Conservation (phyloP, 768 basidiomycete species). For the Trametes gibbosa region DNA sequence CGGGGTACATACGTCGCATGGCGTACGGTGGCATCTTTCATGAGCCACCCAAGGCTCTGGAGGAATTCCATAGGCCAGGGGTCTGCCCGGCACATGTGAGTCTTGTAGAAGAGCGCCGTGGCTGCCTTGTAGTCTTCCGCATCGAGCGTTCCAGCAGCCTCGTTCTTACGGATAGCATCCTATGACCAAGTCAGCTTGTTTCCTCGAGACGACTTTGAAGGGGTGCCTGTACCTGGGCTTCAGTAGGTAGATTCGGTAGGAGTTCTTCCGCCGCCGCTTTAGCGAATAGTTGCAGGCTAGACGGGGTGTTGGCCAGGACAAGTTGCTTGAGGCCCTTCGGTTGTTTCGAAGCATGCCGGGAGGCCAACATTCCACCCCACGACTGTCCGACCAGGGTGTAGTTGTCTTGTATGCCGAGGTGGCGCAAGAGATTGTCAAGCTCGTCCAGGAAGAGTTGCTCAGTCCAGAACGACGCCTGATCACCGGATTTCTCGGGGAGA, state of each 20-base stretch:
- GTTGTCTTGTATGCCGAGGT: slow-evolving; percentile 38
- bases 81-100: slow-evolving; percentile 42
- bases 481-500: slow-evolving; percentile 32
- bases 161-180: slow-evolving; percentile 36
- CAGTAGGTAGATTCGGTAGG: slow-evolving; percentile 35
- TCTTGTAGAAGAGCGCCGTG: slow-evolving; percentile 39
- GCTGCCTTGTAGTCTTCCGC: slow-evolving; percentile 45
- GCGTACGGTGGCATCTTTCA: slow-evolving; percentile 48
- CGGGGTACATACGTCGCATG: slow-evolving; percentile 40
- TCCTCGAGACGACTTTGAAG: background rate
- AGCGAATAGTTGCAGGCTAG: slow-evolving; percentile 28
- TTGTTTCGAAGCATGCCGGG: slow-evolving; percentile 38
- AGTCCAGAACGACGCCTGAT: slow-evolving; percentile 38
- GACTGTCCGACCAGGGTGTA: slow-evolving; percentile 54
- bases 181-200: background rate
- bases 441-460: slow-evolving; percentile 52
- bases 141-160: slow-evolving; percentile 42
- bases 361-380: slow-evolving; percentile 55
- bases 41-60: slow-evolving; percentile 32
- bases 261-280: slow-evolving; percentile 36
- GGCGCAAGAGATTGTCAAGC: slow-evolving; percentile 45
- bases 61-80: slow-evolving; percentile 43
- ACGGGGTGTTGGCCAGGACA: slow-evolving; percentile 29
- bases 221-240: slow-evolving; percentile 23
- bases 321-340: slow-evolving; percentile 38